Percentiles rank a stretch among this genome's conserved stretches.
Conservation (phyloP, 2,329 filamentous ascomycete genomes). For the Colletotrichum chlorophyti region DNA sequence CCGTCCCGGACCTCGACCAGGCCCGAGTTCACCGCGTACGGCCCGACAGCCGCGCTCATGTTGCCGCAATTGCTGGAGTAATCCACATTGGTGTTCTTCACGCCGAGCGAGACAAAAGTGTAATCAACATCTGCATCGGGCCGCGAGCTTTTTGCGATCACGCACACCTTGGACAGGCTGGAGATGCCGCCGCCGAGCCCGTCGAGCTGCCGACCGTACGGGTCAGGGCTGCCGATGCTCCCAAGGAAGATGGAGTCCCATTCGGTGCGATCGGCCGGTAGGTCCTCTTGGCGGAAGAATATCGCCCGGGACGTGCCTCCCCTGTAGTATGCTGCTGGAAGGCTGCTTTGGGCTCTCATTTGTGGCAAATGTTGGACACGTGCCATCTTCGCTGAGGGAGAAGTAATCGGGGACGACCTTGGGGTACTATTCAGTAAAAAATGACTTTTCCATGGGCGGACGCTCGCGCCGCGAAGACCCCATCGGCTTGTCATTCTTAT, state of each 20-base stretch:
- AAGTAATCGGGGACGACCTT: background rate
- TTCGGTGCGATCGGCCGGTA: constrained; percentile 51
- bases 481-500: too few species aligned
- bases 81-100: constrained; percentile 67
- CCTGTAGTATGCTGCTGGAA: constrained; percentile 67
- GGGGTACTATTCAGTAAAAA: background rate
- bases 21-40: constrained; percentile 65
- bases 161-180: constrained; percentile 74
- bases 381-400: too few species aligned
- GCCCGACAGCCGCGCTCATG: constrained; percentile 72
- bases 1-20: constrained; percentile 41
- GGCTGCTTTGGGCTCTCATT: constrained; percentile 28
- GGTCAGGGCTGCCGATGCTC: constrained; percentile 70
- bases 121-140: constrained; percentile 68
- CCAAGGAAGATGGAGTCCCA: constrained; percentile 64
- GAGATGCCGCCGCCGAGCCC: constrained; percentile 75
- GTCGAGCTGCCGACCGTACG: constrained; percentile 73
- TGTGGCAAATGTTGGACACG: background rate
- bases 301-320: constrained; percentile 75
- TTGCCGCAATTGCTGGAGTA: constrained; percentile 79
- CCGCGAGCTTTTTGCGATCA: constrained; percentile 61
- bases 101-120: constrained; percentile 74
- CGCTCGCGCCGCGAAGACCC: too few species aligned
- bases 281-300: constrained; percentile 60
- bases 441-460: too few species aligned